Evolutionary conservation across 2,329 filamentous ascomycete genomes (phyloP).

Genomic region (Bisporella sp.): DNA sequence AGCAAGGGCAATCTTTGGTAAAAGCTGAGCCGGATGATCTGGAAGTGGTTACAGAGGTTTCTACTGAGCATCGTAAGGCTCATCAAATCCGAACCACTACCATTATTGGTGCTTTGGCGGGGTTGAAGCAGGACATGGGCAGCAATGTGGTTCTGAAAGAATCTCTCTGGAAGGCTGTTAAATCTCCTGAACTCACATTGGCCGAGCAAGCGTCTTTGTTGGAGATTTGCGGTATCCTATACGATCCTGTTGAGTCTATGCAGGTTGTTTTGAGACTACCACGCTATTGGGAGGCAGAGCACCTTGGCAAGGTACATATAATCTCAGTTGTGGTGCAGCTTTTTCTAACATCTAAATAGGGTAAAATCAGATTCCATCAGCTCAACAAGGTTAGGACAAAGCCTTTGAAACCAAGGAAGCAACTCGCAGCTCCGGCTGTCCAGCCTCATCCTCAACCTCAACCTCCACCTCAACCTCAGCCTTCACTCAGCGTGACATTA

Average conservation of each 20-base stretch:
- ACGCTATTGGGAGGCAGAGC: conserved; percentile 36
- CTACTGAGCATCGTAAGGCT: conserved; percentile 38
- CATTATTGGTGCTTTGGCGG: conserved; percentile 39
- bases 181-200: conserved; percentile 39
- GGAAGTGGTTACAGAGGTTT: conserved; percentile 39
- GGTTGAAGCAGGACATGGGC: conserved; percentile 40
- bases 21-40: conserved; percentile 23
- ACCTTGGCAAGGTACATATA: conserved; percentile 30
- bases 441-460: background rate
- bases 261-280: conserved; percentile 40
- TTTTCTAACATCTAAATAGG: no score
- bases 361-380: background rate
- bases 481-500: background rate
- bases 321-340: no score
- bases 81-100: conserved; percentile 41
- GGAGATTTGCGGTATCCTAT: conserved; percentile 44
- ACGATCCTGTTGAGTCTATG: conserved; percentile 40
- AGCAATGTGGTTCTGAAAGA: conserved; percentile 37
- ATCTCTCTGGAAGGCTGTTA: conserved; percentile 42
- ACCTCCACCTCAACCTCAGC: conserved; percentile 1
- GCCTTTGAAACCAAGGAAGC: background rate
- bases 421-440: background rate
- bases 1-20: conserved; percentile 8
- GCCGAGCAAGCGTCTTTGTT: conserved; percentile 43
- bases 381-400: conserved; percentile 23